These are phyloP conservation scores for Xylogone sp. DNA, from an alignment of 2,329 filamentous ascomycete genomes.

Conservation along the genomic window DNA sequence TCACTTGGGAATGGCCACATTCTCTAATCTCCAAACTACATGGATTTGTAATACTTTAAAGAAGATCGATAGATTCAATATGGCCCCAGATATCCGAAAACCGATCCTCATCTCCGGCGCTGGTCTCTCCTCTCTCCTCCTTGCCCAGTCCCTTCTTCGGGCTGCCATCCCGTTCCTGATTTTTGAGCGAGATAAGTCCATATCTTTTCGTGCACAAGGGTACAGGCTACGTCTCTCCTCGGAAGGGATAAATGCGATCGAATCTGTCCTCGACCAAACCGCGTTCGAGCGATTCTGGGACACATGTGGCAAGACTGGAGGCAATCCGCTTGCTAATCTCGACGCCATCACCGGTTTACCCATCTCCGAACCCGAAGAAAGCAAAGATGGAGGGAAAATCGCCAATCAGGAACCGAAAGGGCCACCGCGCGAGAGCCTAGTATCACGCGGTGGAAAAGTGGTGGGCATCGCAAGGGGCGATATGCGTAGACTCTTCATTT, in stretches of 20 bases:
- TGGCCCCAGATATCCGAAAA: too few species aligned
- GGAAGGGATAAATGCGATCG: constrained; percentile 57
- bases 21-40: too few species aligned
- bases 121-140: constrained; percentile 33
- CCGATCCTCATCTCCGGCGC: constrained; percentile 38
- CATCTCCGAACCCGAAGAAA: constrained; percentile 30
- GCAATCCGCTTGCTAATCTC: constrained; percentile 44
- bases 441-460: constrained; percentile 52
- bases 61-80: too few species aligned
- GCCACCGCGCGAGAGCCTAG: constrained; percentile 35
- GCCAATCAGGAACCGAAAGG: too few species aligned
- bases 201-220: constrained; percentile 57
- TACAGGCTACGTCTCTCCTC: constrained; percentile 56
- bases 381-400: too few species aligned
- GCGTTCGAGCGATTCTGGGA: constrained; percentile 54
- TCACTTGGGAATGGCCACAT: too few species aligned
- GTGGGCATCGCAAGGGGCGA: constrained; percentile 60
- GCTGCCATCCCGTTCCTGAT: constrained; percentile 34
- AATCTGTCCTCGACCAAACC: constrained; percentile 48
- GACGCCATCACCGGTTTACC: constrained; percentile 50
- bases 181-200: constrained; percentile 40
- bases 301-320: constrained; percentile 55
- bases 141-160: constrained; percentile 32
- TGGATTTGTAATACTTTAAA: too few species aligned
- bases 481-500: constrained; percentile 56